Evolutionary conservation across 1,284 basidiomycete species (phyloP).

Genomic region (Limonomyces culmigenus): DNA sequence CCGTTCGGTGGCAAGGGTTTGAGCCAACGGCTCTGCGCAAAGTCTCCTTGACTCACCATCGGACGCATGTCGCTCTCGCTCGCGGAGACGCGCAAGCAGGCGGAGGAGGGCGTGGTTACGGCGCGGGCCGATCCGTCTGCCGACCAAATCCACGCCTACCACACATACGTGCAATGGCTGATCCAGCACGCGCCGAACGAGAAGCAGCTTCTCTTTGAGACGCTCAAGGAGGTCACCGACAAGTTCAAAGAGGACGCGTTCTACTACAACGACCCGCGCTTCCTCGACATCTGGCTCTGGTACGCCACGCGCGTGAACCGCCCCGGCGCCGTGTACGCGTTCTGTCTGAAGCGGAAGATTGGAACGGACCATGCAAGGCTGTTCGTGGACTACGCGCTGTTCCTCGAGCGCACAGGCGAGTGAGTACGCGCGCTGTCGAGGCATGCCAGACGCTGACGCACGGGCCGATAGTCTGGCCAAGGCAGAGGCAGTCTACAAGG

Average conservation of each 20-base stretch:
- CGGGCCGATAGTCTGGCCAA: constrained; percentile 36
- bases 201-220: constrained; percentile 44
- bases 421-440: constrained; percentile 22
- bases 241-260: constrained; percentile 65
- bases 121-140: no score
- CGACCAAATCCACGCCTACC: constrained; percentile 49
- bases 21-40: no score
- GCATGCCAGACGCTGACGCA: constrained; percentile 2
- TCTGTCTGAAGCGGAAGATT: constrained; percentile 64
- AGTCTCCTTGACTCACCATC: no score
- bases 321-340: constrained; percentile 45
- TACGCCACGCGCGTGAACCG: constrained; percentile 56
- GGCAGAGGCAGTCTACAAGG: constrained; percentile 71
- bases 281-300: constrained; percentile 78
- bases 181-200: constrained; percentile 32
- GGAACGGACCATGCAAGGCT: constrained; percentile 63
- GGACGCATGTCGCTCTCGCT: no score
- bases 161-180: constrained; percentile 57
- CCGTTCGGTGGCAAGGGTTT: no score
- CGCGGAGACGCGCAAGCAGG: no score
- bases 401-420: constrained; percentile 59
- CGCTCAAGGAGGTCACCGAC: constrained; percentile 62
- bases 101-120: no score
- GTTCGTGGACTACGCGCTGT: constrained; percentile 75
- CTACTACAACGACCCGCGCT: constrained; percentile 78